Base-by-base conservation (phyloP, 495 filamentous ascomycete genomes). In the Neurospora sp. region DNA sequence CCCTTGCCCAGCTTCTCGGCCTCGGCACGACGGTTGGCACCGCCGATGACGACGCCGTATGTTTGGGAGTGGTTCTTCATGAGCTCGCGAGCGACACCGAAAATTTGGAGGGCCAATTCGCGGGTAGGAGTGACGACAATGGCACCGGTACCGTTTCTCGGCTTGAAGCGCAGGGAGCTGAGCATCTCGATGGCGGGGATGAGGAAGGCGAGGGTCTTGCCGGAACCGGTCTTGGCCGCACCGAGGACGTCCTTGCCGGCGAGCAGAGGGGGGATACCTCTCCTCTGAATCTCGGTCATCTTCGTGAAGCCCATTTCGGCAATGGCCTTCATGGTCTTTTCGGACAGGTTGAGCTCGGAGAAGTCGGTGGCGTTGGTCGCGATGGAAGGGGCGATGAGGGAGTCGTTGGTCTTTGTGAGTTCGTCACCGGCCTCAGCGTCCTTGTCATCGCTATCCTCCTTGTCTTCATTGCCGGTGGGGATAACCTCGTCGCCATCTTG, bases 161-260 rank as follows among this genome's bases (percentile, higher is more conserved):
- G 78, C 81, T 96, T 97, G 86, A 97, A 98, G 70, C 91, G 89
- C 77, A 99, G 84, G 0, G 94, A 92, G 79, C 89, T 90, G 45
- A 99, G 88, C 92, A 98, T 97, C 84, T 99, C 96, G 28, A 98
- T 87, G 0, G 93, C 94, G 34, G 96, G 96, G 42, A 98, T 97
- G 76, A 99, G 84, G 83, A 99, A 99, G 21, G 95, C 90, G 66
- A 99, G 82, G 2, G 96, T 99, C 86, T 99, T 99, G 78, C 96
- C 96, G 19, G 92, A 95, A 10, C 96, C 96, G 0, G 96, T 99
- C 86, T 99, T 98, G 43, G 96, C 96, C 37, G 96, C 96, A 76
- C 96, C 96, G 37, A 99, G 88, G 37, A 99, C 94, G 84, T 99
- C 96, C 79, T 91, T 90, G 79, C 96, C 96, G 45, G 94, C 93